Base-by-base conservation (phyloP, 805 yeast genomes). In the Naumovozyma baii region DNA sequence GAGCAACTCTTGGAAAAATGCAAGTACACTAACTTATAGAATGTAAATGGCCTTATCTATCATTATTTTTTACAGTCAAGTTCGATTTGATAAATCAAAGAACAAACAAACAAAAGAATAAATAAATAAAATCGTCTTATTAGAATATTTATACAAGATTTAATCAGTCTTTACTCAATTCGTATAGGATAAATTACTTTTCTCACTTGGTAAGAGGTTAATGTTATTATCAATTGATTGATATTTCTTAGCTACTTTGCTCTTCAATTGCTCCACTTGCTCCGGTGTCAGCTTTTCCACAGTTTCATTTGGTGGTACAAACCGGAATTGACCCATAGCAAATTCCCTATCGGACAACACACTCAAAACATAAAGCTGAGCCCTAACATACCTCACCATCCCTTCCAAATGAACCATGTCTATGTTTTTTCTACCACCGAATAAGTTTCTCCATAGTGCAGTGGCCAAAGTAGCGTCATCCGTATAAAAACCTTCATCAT, bases 271-370 rank as follows among this genome's bases (percentile, higher is more conserved):
- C 35, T 64, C 66, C 52, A 75, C 82, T 62, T 86, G 87, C 36
- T 74, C 76, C 33, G 65, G 62, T 1, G 86, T 76, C 49, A 87
- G 68, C 16, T 81, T 83, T 48, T 73, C 77, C 36, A 90, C 94
- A 3, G 80, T 73, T 56, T 78, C 78, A 57, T 80, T 76, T 10
- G 96, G 94, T 9, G 88, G 77, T 31, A 85, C 82, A 63, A 92
- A 92, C 40, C 70, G 72, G 61, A 88, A 87, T 51, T 79, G 76
- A 25, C 98, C 98, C 49, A 83, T 76, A 1, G 94, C 96, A 67
- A 92, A 90, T 49, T 90, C 95, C 50, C 94, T 72, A 60, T 92
- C 98, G 25, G 86, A 74, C 70, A 86, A 76, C 58, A 80, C 79
- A 57, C 82, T 82, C 54, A 92, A 67, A 13, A 92, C 90, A 56